These are phyloP conservation scores for Linum tenue DNA, from an alignment of 345 rosid genomes.

Conservation along the genomic window DNA sequence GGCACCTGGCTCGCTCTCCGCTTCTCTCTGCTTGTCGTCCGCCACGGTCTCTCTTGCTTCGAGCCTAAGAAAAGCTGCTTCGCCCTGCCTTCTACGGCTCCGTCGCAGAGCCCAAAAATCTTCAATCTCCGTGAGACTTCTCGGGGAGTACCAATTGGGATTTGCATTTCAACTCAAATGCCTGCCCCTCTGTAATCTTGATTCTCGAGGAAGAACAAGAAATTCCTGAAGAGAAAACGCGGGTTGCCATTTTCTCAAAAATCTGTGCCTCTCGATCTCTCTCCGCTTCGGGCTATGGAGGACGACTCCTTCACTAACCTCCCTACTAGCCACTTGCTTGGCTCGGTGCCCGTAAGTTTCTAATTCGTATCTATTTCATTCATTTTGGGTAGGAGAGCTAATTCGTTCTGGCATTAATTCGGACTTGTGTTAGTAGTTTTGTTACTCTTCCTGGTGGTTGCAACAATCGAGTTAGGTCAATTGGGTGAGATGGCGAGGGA, in stretches of 20 bases:
- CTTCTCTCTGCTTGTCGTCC: neutral
- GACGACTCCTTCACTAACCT: slow-evolving; percentile 3
- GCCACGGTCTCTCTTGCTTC: neutral
- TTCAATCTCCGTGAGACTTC: neutral
- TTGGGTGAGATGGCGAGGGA: neutral
- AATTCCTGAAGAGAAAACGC: neutral
- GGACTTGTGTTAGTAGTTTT: neutral
- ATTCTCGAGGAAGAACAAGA: neutral
- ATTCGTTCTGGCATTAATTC: neutral
- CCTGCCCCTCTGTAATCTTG: neutral
- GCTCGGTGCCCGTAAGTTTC: slow-evolving; percentile 2
- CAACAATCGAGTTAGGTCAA: neutral
- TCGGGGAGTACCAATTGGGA: neutral
- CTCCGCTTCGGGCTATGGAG: neutral
- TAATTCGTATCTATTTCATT: neutral
- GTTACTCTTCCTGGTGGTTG: neutral
- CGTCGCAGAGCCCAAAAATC: neutral
- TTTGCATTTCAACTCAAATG: neutral
- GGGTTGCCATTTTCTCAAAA: neutral
- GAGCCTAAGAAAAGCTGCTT: neutral
- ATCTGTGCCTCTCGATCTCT: neutral
- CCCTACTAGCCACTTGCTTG: slow-evolving; percentile 4
- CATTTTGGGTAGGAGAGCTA: neutral
- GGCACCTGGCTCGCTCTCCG: neutral
- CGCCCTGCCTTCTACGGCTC: neutral